phyloP scores from a whole-genome alignment of 2,329 filamentous ascomycete genomes.

The Aspergillus tanneri region DNA sequence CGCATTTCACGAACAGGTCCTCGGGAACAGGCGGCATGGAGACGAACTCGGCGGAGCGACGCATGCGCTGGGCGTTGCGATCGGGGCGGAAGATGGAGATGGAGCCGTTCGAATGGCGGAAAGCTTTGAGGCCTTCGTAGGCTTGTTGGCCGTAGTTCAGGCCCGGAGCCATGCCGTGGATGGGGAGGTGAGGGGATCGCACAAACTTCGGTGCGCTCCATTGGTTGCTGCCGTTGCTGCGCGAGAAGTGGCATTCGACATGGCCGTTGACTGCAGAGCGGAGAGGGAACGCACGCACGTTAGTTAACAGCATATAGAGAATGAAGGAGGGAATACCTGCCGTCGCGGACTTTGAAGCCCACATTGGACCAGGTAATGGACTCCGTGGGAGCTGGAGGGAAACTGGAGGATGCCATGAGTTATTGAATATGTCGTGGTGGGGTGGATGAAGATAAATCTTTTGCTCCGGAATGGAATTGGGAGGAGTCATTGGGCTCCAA shows the following conservation, averaged over 20 bases:
- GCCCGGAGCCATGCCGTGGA: constrained; percentile 92
- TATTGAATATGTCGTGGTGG: too few species aligned
- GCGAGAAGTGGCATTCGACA: constrained; percentile 81
- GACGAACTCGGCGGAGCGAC: constrained; percentile 78
- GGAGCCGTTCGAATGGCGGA: constrained; percentile 64
- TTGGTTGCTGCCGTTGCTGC: constrained; percentile 64
- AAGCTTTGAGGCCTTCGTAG: constrained; percentile 98
- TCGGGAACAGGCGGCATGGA: constrained; percentile 79
- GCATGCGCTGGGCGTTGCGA: constrained; percentile 80
- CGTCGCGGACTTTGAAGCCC: constrained; percentile 89
- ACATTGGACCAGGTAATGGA: constrained; percentile 79
- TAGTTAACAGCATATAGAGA: background rate
- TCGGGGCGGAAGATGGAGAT: constrained; percentile 87
- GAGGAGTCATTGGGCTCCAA: too few species aligned
- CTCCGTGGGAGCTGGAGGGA: constrained; percentile 34
- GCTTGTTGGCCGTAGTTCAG: constrained; percentile 98
- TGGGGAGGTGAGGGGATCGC: constrained; percentile 75
- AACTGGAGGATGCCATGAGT: constrained; percentile 16
- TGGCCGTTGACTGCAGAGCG: constrained; percentile 73
- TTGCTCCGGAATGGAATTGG: too few species aligned
- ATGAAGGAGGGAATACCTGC: constrained; percentile 47
- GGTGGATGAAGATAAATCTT: too few species aligned
- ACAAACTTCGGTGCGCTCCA: constrained; percentile 81
- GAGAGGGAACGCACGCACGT: background rate
- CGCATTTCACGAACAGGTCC: constrained; percentile 71